Conservation (phyloP, 331 rosid species). For the Dryas integrifolia region DNA sequence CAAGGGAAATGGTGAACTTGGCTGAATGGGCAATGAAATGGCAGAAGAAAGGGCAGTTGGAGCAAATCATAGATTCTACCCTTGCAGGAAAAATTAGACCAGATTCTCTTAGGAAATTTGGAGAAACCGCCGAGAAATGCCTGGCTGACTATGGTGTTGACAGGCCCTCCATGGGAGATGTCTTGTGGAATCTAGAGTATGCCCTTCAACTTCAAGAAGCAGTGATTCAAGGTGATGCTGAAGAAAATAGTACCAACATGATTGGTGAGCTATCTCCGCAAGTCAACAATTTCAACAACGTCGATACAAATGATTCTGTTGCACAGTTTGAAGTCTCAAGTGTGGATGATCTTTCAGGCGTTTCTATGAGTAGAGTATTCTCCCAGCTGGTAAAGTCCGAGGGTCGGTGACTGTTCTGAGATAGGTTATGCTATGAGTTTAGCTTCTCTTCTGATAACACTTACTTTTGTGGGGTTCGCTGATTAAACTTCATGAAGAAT, state of each 20-base stretch:
- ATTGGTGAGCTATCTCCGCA: constrained; percentile 70
- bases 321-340: constrained; percentile 33
- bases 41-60: constrained; percentile 67
- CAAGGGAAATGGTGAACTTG: constrained; percentile 71
- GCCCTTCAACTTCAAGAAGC: constrained; percentile 85
- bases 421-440: constrained; percentile 13
- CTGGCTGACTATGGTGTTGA: constrained; percentile 73
- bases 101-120: constrained; percentile 71
- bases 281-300: constrained; percentile 45
- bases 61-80: constrained; percentile 54
- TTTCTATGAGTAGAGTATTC: constrained; percentile 88
- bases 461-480: constrained; percentile 9
- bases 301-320: constrained; percentile 38
- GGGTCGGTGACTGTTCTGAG: constrained; percentile 54
- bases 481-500: constrained; percentile 15
- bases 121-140: constrained; percentile 78
- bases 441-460: constrained; percentile 15
- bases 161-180: constrained; percentile 83
- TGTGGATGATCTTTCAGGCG: constrained; percentile 73
- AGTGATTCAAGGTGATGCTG: constrained; percentile 57
- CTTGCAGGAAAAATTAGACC: constrained; percentile 63
- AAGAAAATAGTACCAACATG: constrained; percentile 76
- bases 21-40: constrained; percentile 87
- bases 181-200: constrained; percentile 78
- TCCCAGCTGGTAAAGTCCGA: constrained; percentile 87